Evolutionary conservation across 2,329 filamentous ascomycete genomes (phyloP).

Genomic region (Aspergillus uvarum): DNA sequence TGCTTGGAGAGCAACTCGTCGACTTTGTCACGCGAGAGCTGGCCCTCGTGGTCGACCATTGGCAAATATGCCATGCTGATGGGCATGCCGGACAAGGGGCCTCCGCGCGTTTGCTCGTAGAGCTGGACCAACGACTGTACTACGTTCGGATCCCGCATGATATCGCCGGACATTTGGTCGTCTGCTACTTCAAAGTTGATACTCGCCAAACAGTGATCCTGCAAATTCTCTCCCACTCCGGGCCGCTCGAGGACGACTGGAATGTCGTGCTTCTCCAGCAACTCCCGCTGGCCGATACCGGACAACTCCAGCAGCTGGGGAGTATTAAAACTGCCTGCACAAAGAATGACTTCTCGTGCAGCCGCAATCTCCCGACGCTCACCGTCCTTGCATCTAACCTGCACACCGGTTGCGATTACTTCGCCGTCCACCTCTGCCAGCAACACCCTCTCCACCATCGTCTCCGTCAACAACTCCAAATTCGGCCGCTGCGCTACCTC

Average conservation of each 20-base stretch:
- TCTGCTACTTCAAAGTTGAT: conserved; percentile 28
- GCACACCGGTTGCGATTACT: conserved; percentile 20
- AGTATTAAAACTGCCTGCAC: conserved; percentile 57
- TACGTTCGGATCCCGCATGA: conserved; percentile 23
- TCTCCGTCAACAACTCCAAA: conserved; percentile 48
- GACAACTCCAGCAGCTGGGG: conserved; percentile 62
- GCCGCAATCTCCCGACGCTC: conserved; percentile 35
- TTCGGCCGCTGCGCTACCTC: conserved; percentile 45
- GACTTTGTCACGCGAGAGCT: conserved; percentile 9
- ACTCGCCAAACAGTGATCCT: conserved; percentile 46
- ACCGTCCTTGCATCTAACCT: conserved; percentile 21
- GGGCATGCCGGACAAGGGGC: conserved; percentile 27
- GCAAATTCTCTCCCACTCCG: conserved; percentile 53
- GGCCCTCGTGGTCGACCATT: conserved; percentile 22
- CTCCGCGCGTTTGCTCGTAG: conserved; percentile 22
- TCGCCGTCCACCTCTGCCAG: conserved; percentile 32
- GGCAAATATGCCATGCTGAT: conserved; percentile 30
- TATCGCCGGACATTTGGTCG: conserved; percentile 25
- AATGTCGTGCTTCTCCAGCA: conserved; percentile 46
- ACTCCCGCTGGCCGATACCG: conserved; percentile 54
- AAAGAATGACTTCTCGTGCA: conserved; percentile 57
- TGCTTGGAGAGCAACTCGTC: conserved; percentile 7
- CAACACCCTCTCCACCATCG: conserved; percentile 49
- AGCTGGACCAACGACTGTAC: conserved; percentile 21
- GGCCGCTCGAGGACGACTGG: conserved; percentile 46